Base-by-base conservation (phyloP, 805 yeast genomes). In the Saccharomycopsis sp. region DNA sequence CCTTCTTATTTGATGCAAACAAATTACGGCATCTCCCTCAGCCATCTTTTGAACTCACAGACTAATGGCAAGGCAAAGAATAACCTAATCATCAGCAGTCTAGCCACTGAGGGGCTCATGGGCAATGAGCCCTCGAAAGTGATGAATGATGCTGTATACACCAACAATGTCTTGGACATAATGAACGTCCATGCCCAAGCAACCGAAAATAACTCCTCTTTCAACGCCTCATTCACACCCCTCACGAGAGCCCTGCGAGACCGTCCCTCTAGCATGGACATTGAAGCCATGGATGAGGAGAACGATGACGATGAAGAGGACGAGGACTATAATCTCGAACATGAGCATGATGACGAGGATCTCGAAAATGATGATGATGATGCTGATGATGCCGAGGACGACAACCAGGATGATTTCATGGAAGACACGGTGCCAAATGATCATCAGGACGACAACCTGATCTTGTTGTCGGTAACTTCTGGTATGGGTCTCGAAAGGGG, bases 1-100 rank as follows among this genome's bases (percentile, higher is more conserved):
- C 61, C 61, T 25, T 44, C 29, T 8, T 59, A 59, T 25, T 35
- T 59, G 5, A 29, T 59, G 14, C 57, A 56, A 19, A 59, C 62
- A 9, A 59, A 56, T 25, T 59, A 24, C 52, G 62, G 62, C 3
- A 15, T 44, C 12, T 12, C 58, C 12, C 24, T 59, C 9, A 23
- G 56, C 12, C 3, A 22, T 5, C 35, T 38, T 3, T 23, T 53
- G 41, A 42, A 47, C 17, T 17, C 12, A 17, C 49, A 44, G 8
- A 19, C 19, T 7, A 24, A 24, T 14, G 47, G 17, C 17, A 12
- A 25, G 14, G 17, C 52, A 3, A 23, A 19, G 12, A 17, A 19
- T 17, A 19, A 17, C 19, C 7, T 44, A 17, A 12, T 44, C 7
- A 5, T 44, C 7, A 44, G 12, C 5, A 44, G 20, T 17, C 22